Base-by-base conservation (phyloP, 1,284 basidiomycete genomes). In the Pyrrhoderma lamaoense region DNA sequence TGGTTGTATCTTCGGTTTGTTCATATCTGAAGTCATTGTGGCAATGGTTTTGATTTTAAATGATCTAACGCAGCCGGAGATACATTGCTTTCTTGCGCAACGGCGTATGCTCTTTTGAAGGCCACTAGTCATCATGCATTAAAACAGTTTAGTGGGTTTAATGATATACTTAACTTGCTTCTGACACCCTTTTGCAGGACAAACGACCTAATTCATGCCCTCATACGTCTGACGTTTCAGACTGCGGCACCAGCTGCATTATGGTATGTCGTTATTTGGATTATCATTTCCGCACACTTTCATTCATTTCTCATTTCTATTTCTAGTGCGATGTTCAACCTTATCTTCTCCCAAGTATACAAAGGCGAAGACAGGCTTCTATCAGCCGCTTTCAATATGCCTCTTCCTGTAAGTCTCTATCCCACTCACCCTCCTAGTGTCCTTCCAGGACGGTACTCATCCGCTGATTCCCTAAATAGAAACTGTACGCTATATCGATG, bases 181-280 rank as follows among this genome's bases (percentile, higher is more conserved):
- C 16, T 8, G 14, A 25, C 38, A 9, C n/a, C 8, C 9, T 35
- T 9, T 43, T 43, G 4, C 2, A 52, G 51, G 34, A 52, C 51
- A 19, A 47, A 42, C 19, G 60, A 62, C 19, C 42, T 66, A 21
- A 61, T 69, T 42, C 57, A 56, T 34, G 54, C 63, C 2, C 63
- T 70, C 35, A 57, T 67, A 16, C 62, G 63, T n/a, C 57, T 69
- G 21, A 67, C 67, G 0, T 68, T 66, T 53, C 63, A 66, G 51
- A 65, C 65, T 13, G 65, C 64, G 8, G 61, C 65, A 13, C 67
- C 67, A 8, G 67, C 67, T 31, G 62, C 68, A 4, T 14, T 68
- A 13, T 68, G 65, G 67, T 68, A 54, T 25, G 57, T n/a, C n/a
- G n/a, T n/a, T n/a, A n/a, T 51, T 25, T 35, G 46, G 11, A 3